Evolutionary conservation across 106 monocot species (phyloP), one percentile per base, ranked within the genome.

Genomic region (Posidonia australis): DNA sequence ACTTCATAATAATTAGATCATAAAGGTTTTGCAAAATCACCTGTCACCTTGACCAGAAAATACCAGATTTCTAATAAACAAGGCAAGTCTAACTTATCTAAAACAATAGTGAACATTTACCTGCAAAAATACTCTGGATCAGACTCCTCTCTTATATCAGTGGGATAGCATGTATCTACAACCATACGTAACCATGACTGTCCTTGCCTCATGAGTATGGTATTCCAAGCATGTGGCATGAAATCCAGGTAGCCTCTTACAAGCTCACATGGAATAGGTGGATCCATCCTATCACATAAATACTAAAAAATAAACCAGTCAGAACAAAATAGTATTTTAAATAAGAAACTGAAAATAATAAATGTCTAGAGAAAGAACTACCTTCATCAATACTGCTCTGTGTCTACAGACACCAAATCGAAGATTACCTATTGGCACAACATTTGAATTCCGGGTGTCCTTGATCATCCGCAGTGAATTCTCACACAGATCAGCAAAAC

Each of bases 211-310:
- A 98, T 71, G 56, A 70, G 72, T 69, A 98, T 64, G 46, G 74
- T 72, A 77, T 98, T 98, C 98, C 98, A 98, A 67, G 98, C 98
- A 91, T 98, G 98, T 51, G 98, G 83, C 77, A 78, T 81, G 66
- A 82, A 98, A 82, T 98, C 98, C 52, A 91, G 56, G 75, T 91
- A 88, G 1, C 98, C 98, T 54, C 98, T 77, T 22, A 98, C 85
- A 68, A 98, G 81, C 67, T 98, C 98, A 68, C 98, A 98, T 16
- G 98, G 98, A 60, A 98, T 83, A 13, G 87, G 78, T 68, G 98
- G 98, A 67, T 98, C 78, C 61, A 78, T 80, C 46, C 98, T 76
- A 72, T 98, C 98, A 76, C 98, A 98, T 43, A 98, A 75, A 77
- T 98, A 98, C 94, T 96, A 32, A 82, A 73, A 26, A 77, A 44